phyloP scores from a whole-genome alignment of 495 filamentous ascomycete genomes.

The Letharia columbiana region DNA sequence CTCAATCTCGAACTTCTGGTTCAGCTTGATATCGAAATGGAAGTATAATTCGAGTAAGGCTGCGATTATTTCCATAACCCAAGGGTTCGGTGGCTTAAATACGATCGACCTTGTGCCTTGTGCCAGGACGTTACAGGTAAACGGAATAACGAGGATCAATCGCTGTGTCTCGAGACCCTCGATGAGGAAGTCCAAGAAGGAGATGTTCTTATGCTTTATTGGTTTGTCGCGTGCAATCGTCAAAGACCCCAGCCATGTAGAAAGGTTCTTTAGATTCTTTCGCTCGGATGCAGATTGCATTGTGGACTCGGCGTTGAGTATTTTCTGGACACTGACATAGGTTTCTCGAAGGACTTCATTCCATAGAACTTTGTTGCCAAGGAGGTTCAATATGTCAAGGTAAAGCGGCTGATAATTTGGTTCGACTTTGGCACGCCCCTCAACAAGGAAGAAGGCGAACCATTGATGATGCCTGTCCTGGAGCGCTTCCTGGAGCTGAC shows the following conservation, averaged over 20 bases:
- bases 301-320: slow-evolving; percentile 83
- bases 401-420: slow-evolving; percentile 93
- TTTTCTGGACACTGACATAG: slow-evolving; percentile 70
- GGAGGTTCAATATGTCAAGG: slow-evolving; percentile 76
- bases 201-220: slow-evolving; percentile 92
- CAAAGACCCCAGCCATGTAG: slow-evolving; percentile 83
- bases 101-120: slow-evolving; percentile 78
- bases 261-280: slow-evolving; percentile 82
- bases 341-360: slow-evolving; percentile 88
- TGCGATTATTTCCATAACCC: slow-evolving; percentile 88
- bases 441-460: slow-evolving; percentile 94
- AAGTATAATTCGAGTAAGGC: slow-evolving; percentile 87
- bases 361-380: slow-evolving; percentile 71
- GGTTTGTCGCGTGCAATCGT: slow-evolving; percentile 92
- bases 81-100: slow-evolving; percentile 91
- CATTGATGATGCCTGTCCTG: slow-evolving; percentile 80
- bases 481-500: slow-evolving; percentile 67
- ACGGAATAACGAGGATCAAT: slow-evolving; percentile 84
- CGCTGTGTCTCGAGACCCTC: slow-evolving; percentile 88
- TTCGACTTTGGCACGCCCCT: slow-evolving; percentile 91
- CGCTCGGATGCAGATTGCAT: slow-evolving; percentile 72
- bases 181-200: slow-evolving; percentile 88
- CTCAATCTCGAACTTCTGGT: slow-evolving; percentile 97
- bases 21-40: slow-evolving; percentile 84
- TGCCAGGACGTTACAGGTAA: slow-evolving; percentile 87